Percentiles rank a stretch among this genome's conserved stretches.
Conservation (phyloP, 2,329 filamentous ascomycete genomes). For the Calonectria pauciramosa region DNA sequence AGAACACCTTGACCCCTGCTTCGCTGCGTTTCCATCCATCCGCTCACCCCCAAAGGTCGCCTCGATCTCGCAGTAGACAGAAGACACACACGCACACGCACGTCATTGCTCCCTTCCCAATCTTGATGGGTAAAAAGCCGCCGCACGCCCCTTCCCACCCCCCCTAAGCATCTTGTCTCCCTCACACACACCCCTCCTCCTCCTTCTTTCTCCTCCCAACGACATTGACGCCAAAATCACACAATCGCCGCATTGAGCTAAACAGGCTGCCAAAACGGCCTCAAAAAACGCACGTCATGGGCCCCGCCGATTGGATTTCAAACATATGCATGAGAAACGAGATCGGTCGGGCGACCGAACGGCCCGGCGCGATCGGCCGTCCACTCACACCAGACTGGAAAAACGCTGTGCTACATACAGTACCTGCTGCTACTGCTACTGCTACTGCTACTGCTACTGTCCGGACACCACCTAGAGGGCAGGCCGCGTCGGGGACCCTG, state of each 20-base stretch:
- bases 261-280: not conserved
- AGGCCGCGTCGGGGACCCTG: not conserved
- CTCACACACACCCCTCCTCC: not conserved
- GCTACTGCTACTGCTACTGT: not conserved
- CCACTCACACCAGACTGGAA: not conserved
- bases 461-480: not conserved
- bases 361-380: constrained; percentile 3
- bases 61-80: constrained; percentile 18
- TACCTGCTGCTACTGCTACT: not conserved
- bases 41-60: constrained; percentile 34
- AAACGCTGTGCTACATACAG: not conserved
- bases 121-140: not conserved
- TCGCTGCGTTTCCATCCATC: constrained; percentile 16
- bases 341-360: not conserved
- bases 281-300: constrained; percentile 13
- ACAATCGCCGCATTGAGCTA: constrained; percentile 33
- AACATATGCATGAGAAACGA: not conserved
- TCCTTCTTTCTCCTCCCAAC: not conserved
- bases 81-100: not conserved
- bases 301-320: not conserved
- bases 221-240: constrained; percentile 47
- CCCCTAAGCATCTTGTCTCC: not conserved
- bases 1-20: constrained; percentile 25
- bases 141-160: not conserved
- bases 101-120: constrained; percentile 33